These are phyloP conservation scores for Pseudocercospora vitis DNA, from an alignment of 2,329 filamentous ascomycete species.

Conservation along the genomic window DNA sequence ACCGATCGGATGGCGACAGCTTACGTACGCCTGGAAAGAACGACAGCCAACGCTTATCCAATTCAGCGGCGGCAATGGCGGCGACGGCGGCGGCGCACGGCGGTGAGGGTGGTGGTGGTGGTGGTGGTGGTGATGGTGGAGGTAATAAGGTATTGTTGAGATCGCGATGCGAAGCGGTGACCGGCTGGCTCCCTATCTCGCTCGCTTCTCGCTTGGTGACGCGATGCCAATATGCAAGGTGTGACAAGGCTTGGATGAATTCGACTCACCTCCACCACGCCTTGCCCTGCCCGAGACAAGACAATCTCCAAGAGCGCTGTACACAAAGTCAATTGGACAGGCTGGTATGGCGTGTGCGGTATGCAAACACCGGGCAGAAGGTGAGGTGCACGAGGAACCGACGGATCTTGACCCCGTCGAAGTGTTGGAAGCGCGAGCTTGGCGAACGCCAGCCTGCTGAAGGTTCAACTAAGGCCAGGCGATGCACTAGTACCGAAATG, in stretches of 20 bases:
- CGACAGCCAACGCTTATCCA: too few relatives aligned
- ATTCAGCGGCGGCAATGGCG: too few relatives aligned
- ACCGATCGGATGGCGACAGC: neutral
- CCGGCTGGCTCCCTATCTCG: neutral
- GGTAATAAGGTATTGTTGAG: too few relatives aligned
- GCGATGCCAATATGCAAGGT: neutral
- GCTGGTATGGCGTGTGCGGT: conserved; percentile 22
- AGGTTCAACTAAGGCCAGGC: neutral
- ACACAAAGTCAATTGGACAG: conserved; percentile 48
- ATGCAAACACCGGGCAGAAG: neutral
- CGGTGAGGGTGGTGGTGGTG: neutral
- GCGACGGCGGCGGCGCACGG: too few relatives aligned
- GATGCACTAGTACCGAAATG: neutral
- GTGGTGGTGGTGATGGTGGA: neutral
- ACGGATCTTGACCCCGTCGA: neutral
- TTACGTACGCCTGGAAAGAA: neutral
- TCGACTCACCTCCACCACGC: neutral
- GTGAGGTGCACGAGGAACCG: neutral
- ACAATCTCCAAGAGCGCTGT: conserved; percentile 36
- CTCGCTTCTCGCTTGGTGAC: neutral
- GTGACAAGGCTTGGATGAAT: conserved; percentile 2
- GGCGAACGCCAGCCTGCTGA: neutral
- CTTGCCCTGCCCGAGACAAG: neutral
- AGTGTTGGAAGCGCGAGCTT: neutral
- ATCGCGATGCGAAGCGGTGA: conserved; percentile 1